Evolutionary conservation across 2,329 filamentous ascomycete genomes (phyloP).

Genomic region (Stagonosporopsis cucurbitacearum): DNA sequence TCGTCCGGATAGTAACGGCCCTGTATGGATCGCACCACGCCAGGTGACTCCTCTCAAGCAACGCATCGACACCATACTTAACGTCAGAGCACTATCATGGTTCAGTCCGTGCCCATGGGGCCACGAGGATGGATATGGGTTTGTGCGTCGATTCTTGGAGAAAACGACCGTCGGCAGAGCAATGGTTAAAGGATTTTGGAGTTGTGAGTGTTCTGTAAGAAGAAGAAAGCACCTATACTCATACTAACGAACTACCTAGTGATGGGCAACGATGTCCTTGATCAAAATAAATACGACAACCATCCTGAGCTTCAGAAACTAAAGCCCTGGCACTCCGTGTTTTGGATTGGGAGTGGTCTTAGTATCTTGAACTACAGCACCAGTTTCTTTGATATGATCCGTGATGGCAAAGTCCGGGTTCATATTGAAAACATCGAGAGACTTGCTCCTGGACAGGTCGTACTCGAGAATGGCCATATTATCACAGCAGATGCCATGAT

Average conservation of each 20-base stretch:
- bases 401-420: conserved; percentile 61
- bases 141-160: conserved; percentile 8
- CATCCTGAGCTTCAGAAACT: conserved; percentile 52
- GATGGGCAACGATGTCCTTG: conserved; percentile 61
- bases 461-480: conserved; percentile 1
- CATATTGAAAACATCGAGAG: conserved; percentile 9
- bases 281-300: conserved; percentile 54
- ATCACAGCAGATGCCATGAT: conserved; percentile 5
- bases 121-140: conserved; percentile 6
- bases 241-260: conserved; percentile 33
- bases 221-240: not conserved
- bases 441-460: conserved; percentile 1
- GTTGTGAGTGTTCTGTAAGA: conserved; percentile 4
- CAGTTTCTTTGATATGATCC: conserved; percentile 64
- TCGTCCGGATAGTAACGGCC: conserved; percentile 62
- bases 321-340: conserved; percentile 50
- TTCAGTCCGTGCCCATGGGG: conserved; percentile 36
- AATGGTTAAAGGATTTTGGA: conserved; percentile 11
- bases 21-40: conserved; percentile 64
- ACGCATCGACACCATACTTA: conserved; percentile 60
- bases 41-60: conserved; percentile 72
- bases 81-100: conserved; percentile 10
- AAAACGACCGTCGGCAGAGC: not conserved
- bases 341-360: conserved; percentile 63
- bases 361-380: conserved; percentile 67